Conservation (phyloP, 257 asterid species). For the Jaltomata sinuosa region DNA sequence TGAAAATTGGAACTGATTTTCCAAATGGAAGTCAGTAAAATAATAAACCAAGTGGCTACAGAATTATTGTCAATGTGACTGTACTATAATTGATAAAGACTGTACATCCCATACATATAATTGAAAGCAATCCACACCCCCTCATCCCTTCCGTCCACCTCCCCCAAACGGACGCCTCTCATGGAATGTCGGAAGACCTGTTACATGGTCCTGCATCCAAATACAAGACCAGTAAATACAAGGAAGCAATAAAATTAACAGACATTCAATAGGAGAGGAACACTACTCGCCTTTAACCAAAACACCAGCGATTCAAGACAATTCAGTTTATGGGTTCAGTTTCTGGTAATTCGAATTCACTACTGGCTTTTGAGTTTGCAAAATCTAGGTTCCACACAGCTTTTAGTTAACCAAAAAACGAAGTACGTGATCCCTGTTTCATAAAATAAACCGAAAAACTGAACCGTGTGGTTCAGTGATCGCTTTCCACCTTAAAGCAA, state of each 20-base stretch:
- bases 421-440: background rate
- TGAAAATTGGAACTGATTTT: background rate
- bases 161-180: conserved; percentile 69
- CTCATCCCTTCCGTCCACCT: too few relatives aligned
- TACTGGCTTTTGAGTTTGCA: background rate
- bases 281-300: background rate
- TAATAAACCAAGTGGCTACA: conserved; percentile 2
- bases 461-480: background rate
- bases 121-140: too few relatives aligned
- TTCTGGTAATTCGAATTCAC: background rate
- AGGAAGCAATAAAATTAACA: background rate
- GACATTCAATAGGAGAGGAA: background rate
- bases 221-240: conserved; percentile 5
- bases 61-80: too few relatives aligned
- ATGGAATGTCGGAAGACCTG: conserved; percentile 87
- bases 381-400: background rate
- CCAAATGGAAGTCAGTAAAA: background rate
- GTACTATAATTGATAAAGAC: too few relatives aligned
- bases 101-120: too few relatives aligned
- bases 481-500: background rate
- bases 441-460: background rate
- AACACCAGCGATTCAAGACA: background rate
- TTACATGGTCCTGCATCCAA: conserved; percentile 82
- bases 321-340: background rate
- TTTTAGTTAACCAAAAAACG: background rate